Evolutionary conservation across 257 asterid species (phyloP), one percentile per base, ranked within the genome.

Genomic region (Anisodus acutangulus): DNA sequence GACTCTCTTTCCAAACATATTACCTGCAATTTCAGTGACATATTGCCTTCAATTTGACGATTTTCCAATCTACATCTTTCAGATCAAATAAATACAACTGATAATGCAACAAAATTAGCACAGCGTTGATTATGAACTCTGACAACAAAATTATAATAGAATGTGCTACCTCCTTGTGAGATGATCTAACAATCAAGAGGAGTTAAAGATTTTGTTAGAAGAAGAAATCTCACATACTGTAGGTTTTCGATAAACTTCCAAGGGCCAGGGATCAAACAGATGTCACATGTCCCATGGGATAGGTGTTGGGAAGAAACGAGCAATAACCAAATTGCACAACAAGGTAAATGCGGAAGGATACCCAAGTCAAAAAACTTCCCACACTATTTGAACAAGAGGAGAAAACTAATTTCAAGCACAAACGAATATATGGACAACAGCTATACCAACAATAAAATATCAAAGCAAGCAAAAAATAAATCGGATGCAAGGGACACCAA

Each of bases 1-100:
- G 85, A 78, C 57, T 78, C 45, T 62, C 67, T 62, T 69, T 62
- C 84, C 84, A 84, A 83, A 79, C 55, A 53, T 59, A 84, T 51
- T 66, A 84, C 82, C 79, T 41, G 74, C 82, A 64, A 80, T 41
- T 22, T 41, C 19, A 86, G 83, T 66, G 62, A 67, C 22, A 54
- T 66, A 51, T 11, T 72, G 53, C 71, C 51, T 70, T 41, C 85
- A 83, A 79, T 59, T 79, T 72, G 78, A 80, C 67, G 70, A 79
- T 68, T 49, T 45, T 16, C 15, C 69, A 55, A 5, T 76, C 83
- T 63, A 35, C 66, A 67, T 26, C 39, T 10, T 43, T 63, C 35
- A 53, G 6, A 17, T 19, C 35, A 39, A 19, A 8, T n/a, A 43
- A 45, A 5, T 16, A 72, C 39, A 19, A 39, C 35, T 54, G 17